Evolutionary conservation across 805 yeast species (phyloP).

Genomic region (Schwanniomyces pseudopolymorphus): DNA sequence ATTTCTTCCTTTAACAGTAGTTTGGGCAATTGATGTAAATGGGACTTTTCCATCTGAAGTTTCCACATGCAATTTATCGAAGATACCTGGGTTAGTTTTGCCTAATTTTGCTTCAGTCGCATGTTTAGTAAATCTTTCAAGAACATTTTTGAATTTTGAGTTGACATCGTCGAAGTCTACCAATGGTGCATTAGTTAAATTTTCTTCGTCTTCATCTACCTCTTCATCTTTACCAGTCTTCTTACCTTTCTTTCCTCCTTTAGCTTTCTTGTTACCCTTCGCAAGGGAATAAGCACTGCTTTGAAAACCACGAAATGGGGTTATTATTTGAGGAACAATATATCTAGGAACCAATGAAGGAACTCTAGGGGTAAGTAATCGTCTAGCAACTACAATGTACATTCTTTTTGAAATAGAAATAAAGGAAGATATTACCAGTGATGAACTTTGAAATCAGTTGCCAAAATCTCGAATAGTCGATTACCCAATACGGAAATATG

Average conservation of each 20-base stretch:
- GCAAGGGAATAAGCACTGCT: slow-evolving; percentile 3
- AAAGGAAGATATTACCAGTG: not conserved
- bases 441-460: not conserved
- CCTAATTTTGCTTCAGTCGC: slow-evolving; percentile 69
- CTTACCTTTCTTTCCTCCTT: slow-evolving; percentile 10
- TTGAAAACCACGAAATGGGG: slow-evolving; percentile 7
- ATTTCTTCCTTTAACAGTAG: slow-evolving; percentile 66
- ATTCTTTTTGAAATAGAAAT: not conserved
- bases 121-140: slow-evolving; percentile 54
- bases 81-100: slow-evolving; percentile 62
- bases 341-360: not conserved
- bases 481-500: not conserved
- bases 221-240: slow-evolving; percentile 9
- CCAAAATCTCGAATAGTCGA: not conserved
- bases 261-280: slow-evolving; percentile 10
- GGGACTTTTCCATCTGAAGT: slow-evolving; percentile 44
- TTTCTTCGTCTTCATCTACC: slow-evolving; percentile 11
- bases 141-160: slow-evolving; percentile 43
- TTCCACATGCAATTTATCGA: slow-evolving; percentile 57
- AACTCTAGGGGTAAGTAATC: not conserved
- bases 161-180: slow-evolving; percentile 39
- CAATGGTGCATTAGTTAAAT: slow-evolving; percentile 12
- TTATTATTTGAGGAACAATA: not conserved
- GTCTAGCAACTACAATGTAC: not conserved
- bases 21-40: slow-evolving; percentile 68